Conservation (phyloP, 1,139 yeast species). For the Hyphopichia fennica region DNA sequence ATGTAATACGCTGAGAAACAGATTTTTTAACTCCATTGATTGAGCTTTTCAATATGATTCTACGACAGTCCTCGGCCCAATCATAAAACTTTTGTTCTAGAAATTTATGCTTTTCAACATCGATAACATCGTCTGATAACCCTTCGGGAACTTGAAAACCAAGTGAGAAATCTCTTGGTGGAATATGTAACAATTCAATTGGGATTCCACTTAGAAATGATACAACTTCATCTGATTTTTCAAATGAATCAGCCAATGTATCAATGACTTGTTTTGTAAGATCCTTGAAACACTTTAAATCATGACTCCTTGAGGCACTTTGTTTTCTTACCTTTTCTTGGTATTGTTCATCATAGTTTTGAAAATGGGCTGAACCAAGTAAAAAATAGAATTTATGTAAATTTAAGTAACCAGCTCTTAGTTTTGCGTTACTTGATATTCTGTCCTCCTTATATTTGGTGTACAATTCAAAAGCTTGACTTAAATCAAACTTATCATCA, state of each 20-base stretch:
- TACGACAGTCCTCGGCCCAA: slow-evolving; percentile 63
- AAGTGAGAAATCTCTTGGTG: slow-evolving; percentile 9
- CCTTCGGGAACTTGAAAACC: slow-evolving; percentile 7
- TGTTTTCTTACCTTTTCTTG: slow-evolving; percentile 19
- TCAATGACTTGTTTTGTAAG: background rate
- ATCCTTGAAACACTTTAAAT: background rate
- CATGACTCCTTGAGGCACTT: background rate
- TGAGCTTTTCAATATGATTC: slow-evolving; percentile 49
- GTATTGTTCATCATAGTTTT: slow-evolving; percentile 50
- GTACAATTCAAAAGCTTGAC: slow-evolving; percentile 15
- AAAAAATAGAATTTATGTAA: slow-evolving; percentile 78
- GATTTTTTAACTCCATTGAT: slow-evolving; percentile 31
- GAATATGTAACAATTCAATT: slow-evolving; percentile 10
- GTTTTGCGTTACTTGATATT: slow-evolving; percentile 23
- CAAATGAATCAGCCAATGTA: background rate
- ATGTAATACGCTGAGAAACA: slow-evolving; percentile 23
- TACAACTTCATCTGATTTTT: slow-evolving; percentile 24
- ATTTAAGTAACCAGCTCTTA: slow-evolving; percentile 56
- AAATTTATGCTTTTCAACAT: slow-evolving; percentile 10
- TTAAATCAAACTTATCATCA: slow-evolving; percentile 11
- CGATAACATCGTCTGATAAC: slow-evolving; percentile 5
- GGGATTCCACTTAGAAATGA: slow-evolving; percentile 21
- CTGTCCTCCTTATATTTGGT: slow-evolving; percentile 20
- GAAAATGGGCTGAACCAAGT: slow-evolving; percentile 79
- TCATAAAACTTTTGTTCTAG: slow-evolving; percentile 49